Evolutionary conservation across 2,329 filamentous ascomycete species (phyloP), one percentile per base, ranked within the genome.

Genomic region (Stagonosporopsis cucurbitacearum): DNA sequence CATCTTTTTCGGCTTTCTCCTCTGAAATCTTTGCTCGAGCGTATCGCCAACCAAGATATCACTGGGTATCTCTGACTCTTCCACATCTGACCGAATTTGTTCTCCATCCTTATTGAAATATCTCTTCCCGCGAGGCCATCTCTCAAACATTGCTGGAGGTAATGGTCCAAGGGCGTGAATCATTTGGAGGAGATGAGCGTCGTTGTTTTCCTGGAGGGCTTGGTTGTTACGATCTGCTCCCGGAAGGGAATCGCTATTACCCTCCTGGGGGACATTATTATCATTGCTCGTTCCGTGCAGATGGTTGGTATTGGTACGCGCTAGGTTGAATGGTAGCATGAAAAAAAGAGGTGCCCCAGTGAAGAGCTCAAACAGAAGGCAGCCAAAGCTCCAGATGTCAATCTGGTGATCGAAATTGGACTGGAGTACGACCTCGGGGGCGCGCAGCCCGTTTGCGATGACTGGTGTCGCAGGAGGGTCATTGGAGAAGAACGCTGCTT

Each of bases 21-120:
- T 12, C 48, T 51, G 40, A 51, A 51, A 51, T 44, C 48, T 51
- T 51, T 51, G 48, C 48, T 51, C 40, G 40, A 51, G 48, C 48
- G 48, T 51, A 51, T 51, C 4, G 40, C 48, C 40, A 51, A 51
- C 48, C 40, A 51, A 51, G 48, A 51, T 44, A 44, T 51, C 40
- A 45, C 48, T 51, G 40, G 48, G 48, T 51, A 51, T 51, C 40
- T 44, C 48, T 51, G 40, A 51, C 48, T 51, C 48, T 51, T 40
- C 48, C 40, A 51, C 48, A 51, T 51, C 48, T 51, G 40, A 51
- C 48, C 40, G 40, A 51, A 51, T 51, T 51, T 51, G 48, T 51
- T 51, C 15, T 32, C 48, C 40, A 51, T 51, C 40, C 48, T 51
- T 51, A 51, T 51, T 51, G 40, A 51, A 51, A 51, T 51, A 51